Evolutionary conservation across 2,329 filamentous ascomycete species (phyloP).

Genomic region (Aspergillus japonicus): DNA sequence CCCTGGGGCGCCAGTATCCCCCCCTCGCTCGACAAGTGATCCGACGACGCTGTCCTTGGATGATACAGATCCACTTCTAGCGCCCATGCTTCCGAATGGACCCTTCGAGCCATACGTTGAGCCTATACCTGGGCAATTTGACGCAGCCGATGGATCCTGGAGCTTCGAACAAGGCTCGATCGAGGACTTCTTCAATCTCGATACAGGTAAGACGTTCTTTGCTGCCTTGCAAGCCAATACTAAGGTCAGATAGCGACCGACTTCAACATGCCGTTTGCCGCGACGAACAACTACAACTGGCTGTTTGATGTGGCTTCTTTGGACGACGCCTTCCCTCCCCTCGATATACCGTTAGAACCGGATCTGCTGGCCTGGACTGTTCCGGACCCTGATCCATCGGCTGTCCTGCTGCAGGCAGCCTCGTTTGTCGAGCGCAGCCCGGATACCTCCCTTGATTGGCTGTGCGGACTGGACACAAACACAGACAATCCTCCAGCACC

Average conservation of each 20-base stretch:
- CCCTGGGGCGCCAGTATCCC: slow-evolving; percentile 27
- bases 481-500: slow-evolving; percentile 7
- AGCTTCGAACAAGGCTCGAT: slow-evolving; percentile 21
- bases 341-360: slow-evolving; percentile 26
- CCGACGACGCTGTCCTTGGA: slow-evolving; percentile 25
- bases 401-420: slow-evolving; percentile 24
- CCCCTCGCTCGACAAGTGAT: slow-evolving; percentile 26
- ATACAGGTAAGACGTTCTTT: slow-evolving; percentile 46
- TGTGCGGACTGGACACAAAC: slow-evolving; percentile 20
- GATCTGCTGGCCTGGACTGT: slow-evolving; percentile 26
- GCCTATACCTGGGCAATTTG: slow-evolving; percentile 34
- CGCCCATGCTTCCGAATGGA: slow-evolving; percentile 32
- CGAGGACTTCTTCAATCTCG: slow-evolving; percentile 58
- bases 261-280: slow-evolving; percentile 66
- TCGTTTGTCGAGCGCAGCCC: slow-evolving; percentile 22
- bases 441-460: slow-evolving; percentile 20
- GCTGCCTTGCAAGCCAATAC: background rate
- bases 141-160: slow-evolving; percentile 35
- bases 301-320: slow-evolving; percentile 52
- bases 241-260: slow-evolving; percentile 49
- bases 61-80: slow-evolving; percentile 29
- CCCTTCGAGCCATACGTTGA: slow-evolving; percentile 35
- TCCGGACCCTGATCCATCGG: slow-evolving; percentile 19
- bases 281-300: slow-evolving; percentile 63
- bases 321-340: slow-evolving; percentile 34